A percentile compares a stretch with the other conserved stretches of the same genome.
Conservation (phyloP, 371 early-diverging fungal genomes). For the Apophysomyces variabilis region DNA sequence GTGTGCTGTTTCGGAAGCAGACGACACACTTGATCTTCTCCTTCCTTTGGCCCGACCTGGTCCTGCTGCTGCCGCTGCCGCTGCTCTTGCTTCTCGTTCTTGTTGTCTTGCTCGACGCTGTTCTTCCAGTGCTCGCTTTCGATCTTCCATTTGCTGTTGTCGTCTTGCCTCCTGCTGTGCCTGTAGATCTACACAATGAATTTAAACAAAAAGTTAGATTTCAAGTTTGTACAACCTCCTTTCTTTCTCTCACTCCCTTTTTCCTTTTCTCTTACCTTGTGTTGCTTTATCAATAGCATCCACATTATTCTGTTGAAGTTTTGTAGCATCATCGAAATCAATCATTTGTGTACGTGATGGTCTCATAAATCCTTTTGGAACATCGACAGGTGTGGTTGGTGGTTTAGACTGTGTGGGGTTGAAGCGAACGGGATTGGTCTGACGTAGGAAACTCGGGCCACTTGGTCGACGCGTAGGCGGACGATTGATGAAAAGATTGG, state of each 20-base stretch:
- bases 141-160: conserved; percentile 16
- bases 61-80: background rate
- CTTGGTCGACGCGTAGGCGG: conserved; percentile 11
- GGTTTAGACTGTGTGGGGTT: conserved; percentile 4
- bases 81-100: conserved; percentile 5
- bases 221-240: background rate
- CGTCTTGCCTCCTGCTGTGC: conserved; percentile 16
- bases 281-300: conserved; percentile 13
- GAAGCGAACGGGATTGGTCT: conserved; percentile 12
- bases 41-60: conserved; percentile 3
- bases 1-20: conserved; percentile 7
- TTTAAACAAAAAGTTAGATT: too few species aligned
- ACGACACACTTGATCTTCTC: conserved; percentile 6
- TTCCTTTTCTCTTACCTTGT: conserved; percentile 9
- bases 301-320: conserved; percentile 18
- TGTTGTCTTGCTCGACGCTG: conserved; percentile 10
- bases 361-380: conserved; percentile 22
- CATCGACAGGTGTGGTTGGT: background rate
- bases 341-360: conserved; percentile 28
- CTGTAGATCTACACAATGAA: conserved; percentile 13
- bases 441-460: conserved; percentile 14
- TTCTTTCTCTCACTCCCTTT: background rate
- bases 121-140: conserved; percentile 8
- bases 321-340: conserved; percentile 21
- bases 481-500: conserved; percentile 20